Percentiles rank a stretch among this genome's conserved stretches.
phyloP scores from a whole-genome alignment of 176 grass and related monocot species.

The Alloteropsis semialata region DNA sequence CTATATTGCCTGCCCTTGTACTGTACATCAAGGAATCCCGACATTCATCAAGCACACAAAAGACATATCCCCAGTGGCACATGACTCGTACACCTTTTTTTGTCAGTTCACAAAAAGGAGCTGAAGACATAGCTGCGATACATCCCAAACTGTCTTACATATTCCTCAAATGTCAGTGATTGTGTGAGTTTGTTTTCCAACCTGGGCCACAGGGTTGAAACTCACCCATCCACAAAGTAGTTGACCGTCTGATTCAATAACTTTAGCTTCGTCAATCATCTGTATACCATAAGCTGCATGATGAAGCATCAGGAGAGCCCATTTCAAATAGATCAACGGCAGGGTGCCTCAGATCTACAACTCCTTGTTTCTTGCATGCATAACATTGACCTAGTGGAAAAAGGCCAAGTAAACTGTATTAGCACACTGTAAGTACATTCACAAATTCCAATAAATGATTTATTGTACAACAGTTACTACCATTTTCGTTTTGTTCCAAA shows the following conservation, averaged over 20 bases:
- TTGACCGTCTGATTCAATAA: neutral
- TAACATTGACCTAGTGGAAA: neutral
- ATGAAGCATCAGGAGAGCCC: neutral
- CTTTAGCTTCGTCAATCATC: neutral
- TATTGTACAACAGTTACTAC: neutral
- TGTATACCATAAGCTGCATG: neutral
- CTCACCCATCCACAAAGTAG: neutral
- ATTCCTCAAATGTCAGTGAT: too few species aligned
- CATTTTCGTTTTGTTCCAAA: neutral
- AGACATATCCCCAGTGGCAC: too few species aligned
- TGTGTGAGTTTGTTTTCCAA: too few species aligned
- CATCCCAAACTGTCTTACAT: too few species aligned
- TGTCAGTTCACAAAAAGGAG: too few species aligned
- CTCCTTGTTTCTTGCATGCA: constrained; percentile 8
- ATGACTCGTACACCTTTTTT: too few species aligned
- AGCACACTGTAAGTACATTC: neutral
- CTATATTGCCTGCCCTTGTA: too few species aligned
- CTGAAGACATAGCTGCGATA: too few species aligned
- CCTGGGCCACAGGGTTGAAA: neutral
- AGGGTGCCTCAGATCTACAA: constrained; percentile 2
- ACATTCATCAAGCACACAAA: too few species aligned
- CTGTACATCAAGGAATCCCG: too few species aligned
- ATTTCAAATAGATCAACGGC: neutral
- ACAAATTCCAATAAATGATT: neutral
- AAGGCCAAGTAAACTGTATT: neutral